Conservation (phyloP, 2,329 filamentous ascomycete genomes). For the Cordyceps fumosorosea region DNA sequence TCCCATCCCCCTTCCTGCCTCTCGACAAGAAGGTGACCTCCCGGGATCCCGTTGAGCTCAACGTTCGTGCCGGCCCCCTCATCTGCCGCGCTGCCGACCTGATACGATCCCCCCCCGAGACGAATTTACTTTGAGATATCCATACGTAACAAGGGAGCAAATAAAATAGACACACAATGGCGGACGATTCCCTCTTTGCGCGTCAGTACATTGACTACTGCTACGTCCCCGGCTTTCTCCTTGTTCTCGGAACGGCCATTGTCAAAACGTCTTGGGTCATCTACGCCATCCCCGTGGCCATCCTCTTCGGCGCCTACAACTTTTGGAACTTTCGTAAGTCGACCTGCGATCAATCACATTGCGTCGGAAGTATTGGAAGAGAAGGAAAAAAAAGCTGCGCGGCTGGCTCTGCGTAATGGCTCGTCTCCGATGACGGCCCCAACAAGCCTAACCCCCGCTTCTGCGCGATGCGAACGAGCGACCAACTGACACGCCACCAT, state of each 20-base stretch:
- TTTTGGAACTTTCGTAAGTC: constrained; percentile 63
- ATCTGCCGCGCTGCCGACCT: background rate
- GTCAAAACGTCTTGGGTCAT: constrained; percentile 72
- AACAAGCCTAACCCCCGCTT: background rate
- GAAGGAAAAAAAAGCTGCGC: background rate
- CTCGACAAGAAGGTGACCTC: background rate
- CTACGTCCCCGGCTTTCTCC: constrained; percentile 73
- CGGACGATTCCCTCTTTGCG: constrained; percentile 32
- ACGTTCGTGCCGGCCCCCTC: background rate
- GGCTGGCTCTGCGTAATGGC: background rate
- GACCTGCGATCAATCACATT: background rate
- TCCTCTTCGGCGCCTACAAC: constrained; percentile 63
- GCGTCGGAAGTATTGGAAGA: background rate
- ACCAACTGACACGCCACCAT: constrained; percentile 6
- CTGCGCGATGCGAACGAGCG: background rate
- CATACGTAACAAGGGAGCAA: background rate
- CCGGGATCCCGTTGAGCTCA: background rate
- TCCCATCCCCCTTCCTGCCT: background rate
- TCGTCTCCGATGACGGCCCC: background rate
- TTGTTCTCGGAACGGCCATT: constrained; percentile 69
- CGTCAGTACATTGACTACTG: constrained; percentile 69
- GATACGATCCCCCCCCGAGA: background rate
- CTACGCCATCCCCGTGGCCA: constrained; percentile 61
- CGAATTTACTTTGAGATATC: background rate
- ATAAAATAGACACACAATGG: constrained; percentile 18